These are phyloP conservation scores for Yamadazyma friedrichii DNA, from an alignment of 1,139 yeast genomes.

Conservation along the genomic window DNA sequence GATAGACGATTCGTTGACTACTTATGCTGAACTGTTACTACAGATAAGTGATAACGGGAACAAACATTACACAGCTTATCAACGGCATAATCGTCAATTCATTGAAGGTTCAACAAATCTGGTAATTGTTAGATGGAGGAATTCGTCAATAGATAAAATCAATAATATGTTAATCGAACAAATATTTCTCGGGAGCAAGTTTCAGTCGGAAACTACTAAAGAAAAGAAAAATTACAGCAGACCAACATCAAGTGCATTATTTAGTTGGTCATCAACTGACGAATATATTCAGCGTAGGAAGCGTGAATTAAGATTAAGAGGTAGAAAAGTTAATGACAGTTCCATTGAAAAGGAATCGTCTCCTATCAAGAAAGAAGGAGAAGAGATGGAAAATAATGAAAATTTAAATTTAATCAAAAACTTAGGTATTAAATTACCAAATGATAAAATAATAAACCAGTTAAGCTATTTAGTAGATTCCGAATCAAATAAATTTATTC, in stretches of 20 bases:
- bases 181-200: constrained; percentile 21
- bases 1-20: background rate
- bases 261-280: constrained; percentile 48
- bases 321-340: constrained; percentile 5
- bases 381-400: constrained; percentile 7
- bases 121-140: constrained; percentile 33
- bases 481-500: constrained; percentile 41
- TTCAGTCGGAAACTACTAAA: constrained; percentile 13
- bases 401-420: constrained; percentile 5
- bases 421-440: constrained; percentile 14
- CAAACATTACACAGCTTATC: constrained; percentile 32
- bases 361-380: constrained; percentile 3
- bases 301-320: constrained; percentile 21
- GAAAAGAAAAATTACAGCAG: constrained; percentile 9
- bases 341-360: background rate
- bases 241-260: constrained; percentile 33
- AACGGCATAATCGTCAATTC: constrained; percentile 37
- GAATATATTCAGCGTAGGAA: constrained; percentile 36
- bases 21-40: constrained; percentile 38
- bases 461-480: constrained; percentile 31
- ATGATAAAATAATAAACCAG: constrained; percentile 22
- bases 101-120: constrained; percentile 18
- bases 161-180: constrained; percentile 28
- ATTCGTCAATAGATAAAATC: constrained; percentile 28
- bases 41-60: constrained; percentile 33